Conservation (phyloP, 2,329 filamentous ascomycete genomes). For the Zymoseptoria passerinii region DNA sequence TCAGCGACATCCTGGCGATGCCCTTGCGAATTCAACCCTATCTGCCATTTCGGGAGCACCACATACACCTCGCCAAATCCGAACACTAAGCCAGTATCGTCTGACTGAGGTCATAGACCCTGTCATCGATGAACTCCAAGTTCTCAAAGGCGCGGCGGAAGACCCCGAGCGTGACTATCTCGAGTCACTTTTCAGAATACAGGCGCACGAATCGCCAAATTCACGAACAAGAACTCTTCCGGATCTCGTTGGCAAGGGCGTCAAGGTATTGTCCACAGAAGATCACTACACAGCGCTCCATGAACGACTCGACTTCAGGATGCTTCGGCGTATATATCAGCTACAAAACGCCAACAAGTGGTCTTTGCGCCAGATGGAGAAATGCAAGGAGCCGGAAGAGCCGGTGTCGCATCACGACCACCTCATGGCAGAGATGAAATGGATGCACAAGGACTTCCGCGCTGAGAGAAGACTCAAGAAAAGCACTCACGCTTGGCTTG, state of each 20-base stretch:
- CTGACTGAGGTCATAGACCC: conserved; percentile 2
- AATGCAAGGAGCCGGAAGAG: conserved; percentile 69
- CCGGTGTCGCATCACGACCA: conserved; percentile 77
- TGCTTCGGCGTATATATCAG: conserved; percentile 78
- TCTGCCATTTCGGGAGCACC: background rate
- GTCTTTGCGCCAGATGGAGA: conserved; percentile 83
- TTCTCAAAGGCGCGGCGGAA: conserved; percentile 39
- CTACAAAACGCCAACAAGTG: conserved; percentile 86
- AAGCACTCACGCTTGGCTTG: conserved; percentile 68
- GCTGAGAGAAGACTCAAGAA: conserved; percentile 94
- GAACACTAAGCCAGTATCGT: conserved; percentile 4
- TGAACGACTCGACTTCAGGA: conserved; percentile 79
- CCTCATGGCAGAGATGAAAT: conserved; percentile 83
- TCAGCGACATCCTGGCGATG: conserved; percentile 34
- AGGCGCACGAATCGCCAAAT: conserved; percentile 50
- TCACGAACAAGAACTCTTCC: conserved; percentile 46
- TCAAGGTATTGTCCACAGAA: conserved; percentile 81
- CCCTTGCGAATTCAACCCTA: background rate
- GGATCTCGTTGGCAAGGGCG: conserved; percentile 69
- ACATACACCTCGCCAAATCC: conserved; percentile 6
- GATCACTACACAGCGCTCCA: conserved; percentile 77
- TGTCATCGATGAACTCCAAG: conserved; percentile 25
- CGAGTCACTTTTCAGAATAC: conserved; percentile 51
- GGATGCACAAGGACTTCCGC: conserved; percentile 94
- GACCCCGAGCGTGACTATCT: conserved; percentile 50